phyloP scores from a whole-genome alignment of 305 asterid genomes.

The Solanum hybrid region DNA sequence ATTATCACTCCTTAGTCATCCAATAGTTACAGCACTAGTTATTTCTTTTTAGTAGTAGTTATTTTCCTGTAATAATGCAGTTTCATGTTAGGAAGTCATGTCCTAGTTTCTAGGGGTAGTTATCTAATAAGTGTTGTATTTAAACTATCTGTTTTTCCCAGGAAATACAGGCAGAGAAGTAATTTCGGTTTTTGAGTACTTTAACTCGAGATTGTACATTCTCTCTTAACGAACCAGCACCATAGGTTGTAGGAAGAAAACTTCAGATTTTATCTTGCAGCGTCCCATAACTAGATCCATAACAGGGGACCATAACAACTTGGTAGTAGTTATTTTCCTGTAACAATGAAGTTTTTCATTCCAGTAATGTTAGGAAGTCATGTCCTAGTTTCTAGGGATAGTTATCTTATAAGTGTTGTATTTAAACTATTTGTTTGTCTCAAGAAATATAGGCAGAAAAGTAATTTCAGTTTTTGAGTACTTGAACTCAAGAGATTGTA shows the following conservation, averaged over 20 bases:
- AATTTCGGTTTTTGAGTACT: not conserved
- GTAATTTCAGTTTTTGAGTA: no score
- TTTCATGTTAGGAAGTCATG: not conserved
- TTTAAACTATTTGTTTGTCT: not conserved
- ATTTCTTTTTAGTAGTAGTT: not conserved
- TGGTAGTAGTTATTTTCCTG: no score
- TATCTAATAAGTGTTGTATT: not conserved
- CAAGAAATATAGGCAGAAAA: not conserved
- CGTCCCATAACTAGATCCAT: no score
- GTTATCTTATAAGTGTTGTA: not conserved
- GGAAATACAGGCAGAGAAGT: not conserved
- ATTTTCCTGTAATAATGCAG: no score
- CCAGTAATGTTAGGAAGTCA: not conserved
- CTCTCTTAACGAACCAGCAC: not conserved
- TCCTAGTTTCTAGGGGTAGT: not conserved
- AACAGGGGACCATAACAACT: no score
- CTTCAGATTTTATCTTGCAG: not conserved
- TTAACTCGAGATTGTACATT: not conserved
- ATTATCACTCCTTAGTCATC: not conserved
- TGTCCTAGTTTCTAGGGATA: not conserved
- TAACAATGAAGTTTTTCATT: no score
- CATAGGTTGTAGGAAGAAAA: not conserved
- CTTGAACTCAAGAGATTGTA: no score
- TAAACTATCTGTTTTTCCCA: not conserved
- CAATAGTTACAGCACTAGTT: not conserved